A percentile compares a stretch with the other conserved stretches of the same genome.
Evolutionary conservation across 805 yeast genomes (phyloP).

Genomic region (Yarrowia hollandica): DNA sequence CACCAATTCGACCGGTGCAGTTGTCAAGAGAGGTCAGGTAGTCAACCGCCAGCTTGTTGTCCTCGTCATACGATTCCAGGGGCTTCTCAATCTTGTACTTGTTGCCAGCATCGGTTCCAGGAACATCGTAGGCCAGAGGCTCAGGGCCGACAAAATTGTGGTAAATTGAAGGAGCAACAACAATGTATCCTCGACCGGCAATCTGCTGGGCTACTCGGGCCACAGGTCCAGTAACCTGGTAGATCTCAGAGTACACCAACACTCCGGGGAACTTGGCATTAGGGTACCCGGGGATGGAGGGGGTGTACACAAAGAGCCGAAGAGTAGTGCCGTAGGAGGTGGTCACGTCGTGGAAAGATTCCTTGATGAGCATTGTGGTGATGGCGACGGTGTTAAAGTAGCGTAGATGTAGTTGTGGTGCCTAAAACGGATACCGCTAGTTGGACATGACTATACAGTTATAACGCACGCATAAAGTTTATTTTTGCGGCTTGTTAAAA

Average conservation of each 20-base stretch:
- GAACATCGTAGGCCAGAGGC: constrained; percentile 65
- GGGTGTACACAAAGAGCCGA: constrained; percentile 66
- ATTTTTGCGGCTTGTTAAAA: no score
- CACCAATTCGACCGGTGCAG: constrained; percentile 72
- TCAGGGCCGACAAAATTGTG: constrained; percentile 68
- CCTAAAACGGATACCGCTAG: no score
- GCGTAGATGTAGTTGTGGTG: no score
- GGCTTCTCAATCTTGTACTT: constrained; percentile 65
- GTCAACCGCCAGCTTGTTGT: constrained; percentile 62
- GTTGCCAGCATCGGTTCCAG: constrained; percentile 78
- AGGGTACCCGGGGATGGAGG: constrained; percentile 72
- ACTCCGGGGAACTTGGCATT: constrained; percentile 79
- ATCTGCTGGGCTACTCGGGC: constrained; percentile 73
- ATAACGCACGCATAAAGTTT: neutral
- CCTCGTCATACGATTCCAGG: constrained; percentile 73
- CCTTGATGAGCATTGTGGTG: constrained; percentile 63
- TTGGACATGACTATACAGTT: neutral
- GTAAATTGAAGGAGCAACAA: constrained; percentile 76
- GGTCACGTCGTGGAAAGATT: constrained; percentile 59
- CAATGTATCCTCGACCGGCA: constrained; percentile 77
- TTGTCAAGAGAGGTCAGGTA: constrained; percentile 58
- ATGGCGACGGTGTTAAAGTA: no score
- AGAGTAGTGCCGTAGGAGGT: constrained; percentile 68
- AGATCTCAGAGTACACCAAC: constrained; percentile 73
- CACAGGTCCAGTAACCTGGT: constrained; percentile 76